Conservation (phyloP, 1,139 yeast genomes). For the Saccharomyces hybrid region DNA sequence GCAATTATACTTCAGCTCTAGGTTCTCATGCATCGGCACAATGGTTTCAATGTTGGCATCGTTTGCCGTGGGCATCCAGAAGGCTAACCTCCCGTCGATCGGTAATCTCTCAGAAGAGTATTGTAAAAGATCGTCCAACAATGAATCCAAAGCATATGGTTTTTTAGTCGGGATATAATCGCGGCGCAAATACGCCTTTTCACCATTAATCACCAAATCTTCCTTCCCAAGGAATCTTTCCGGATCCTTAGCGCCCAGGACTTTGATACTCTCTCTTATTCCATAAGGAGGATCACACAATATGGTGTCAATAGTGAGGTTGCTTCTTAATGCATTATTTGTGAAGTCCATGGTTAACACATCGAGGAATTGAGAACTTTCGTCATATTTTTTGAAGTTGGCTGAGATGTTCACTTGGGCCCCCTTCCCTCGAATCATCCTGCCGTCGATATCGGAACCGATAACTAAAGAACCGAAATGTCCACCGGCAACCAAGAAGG, state of each 20-base stretch:
- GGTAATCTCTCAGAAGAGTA: constrained; percentile 71
- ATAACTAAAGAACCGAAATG: constrained; percentile 72
- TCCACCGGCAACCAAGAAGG: constrained; percentile 84
- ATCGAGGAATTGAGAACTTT: constrained; percentile 55
- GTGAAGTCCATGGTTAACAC: constrained; percentile 91
- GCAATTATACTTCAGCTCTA: constrained; percentile 65
- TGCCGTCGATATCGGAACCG: constrained; percentile 88
- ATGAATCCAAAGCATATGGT: constrained; percentile 70
- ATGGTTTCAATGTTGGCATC: constrained; percentile 66
- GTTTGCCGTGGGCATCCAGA: constrained; percentile 98
- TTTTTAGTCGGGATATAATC: constrained; percentile 92
- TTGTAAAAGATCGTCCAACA: constrained; percentile 66
- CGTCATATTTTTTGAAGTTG: constrained; percentile 71
- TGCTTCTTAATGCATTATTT: constrained; percentile 66
- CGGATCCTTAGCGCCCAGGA: constrained; percentile 74
- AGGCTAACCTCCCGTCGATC: constrained; percentile 70
- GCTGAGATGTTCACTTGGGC: constrained; percentile 41
- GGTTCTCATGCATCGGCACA: constrained; percentile 70
- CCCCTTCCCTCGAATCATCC: constrained; percentile 70
- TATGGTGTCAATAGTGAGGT: constrained; percentile 65
- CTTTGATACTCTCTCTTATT: constrained; percentile 89
- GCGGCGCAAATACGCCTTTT: constrained; percentile 63
- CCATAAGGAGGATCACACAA: constrained; percentile 98
- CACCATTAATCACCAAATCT: constrained; percentile 63
- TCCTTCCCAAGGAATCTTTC: constrained; percentile 57